Evolutionary conservation across 495 filamentous ascomycete species (phyloP).

Genomic region (Penicillium psychrofluorescens): DNA sequence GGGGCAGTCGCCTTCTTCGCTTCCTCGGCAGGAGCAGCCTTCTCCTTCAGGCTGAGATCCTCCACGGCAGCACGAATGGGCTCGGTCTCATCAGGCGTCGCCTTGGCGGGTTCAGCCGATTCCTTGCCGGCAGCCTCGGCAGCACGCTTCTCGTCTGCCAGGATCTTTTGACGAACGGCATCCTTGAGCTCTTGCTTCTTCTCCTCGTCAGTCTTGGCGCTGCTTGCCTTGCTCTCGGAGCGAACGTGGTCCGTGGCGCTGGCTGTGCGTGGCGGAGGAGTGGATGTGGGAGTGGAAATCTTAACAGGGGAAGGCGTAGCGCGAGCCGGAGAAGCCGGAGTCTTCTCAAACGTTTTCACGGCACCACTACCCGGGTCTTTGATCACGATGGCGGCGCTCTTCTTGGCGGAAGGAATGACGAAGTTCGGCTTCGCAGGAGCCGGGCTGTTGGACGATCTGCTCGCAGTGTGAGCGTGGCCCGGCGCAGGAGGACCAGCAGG

Average conservation of each 20-base stretch:
- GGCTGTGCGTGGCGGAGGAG: slow-evolving; percentile 49
- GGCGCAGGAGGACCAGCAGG: slow-evolving; percentile 51
- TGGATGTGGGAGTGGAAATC: slow-evolving; percentile 55
- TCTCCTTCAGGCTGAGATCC: slow-evolving; percentile 32
- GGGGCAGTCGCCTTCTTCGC: slow-evolving; percentile 13
- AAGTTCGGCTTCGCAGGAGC: slow-evolving; percentile 41
- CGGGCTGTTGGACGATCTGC: slow-evolving; percentile 48
- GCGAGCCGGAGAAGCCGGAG: slow-evolving; percentile 46
- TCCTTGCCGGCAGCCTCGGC: slow-evolving; percentile 43
- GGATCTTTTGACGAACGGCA: slow-evolving; percentile 55
- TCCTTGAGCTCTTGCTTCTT: slow-evolving; percentile 62
- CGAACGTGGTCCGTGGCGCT: slow-evolving; percentile 51
- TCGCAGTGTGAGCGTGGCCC: slow-evolving; percentile 52
- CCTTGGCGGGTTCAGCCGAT: slow-evolving; percentile 35
- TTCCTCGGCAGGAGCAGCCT: slow-evolving; percentile 28
- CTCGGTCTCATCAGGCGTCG: slow-evolving; percentile 34
- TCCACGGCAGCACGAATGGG: slow-evolving; percentile 24
- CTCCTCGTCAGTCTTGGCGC: slow-evolving; percentile 59
- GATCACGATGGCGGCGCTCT: slow-evolving; percentile 62
- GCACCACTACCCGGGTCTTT: slow-evolving; percentile 68
- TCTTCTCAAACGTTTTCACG: slow-evolving; percentile 52
- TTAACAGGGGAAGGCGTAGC: slow-evolving; percentile 52
- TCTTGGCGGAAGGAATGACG: slow-evolving; percentile 49
- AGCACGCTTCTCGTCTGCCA: slow-evolving; percentile 45
- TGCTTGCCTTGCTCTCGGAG: slow-evolving; percentile 46